Evolutionary conservation across 2,329 filamentous ascomycete genomes (phyloP).

Genomic region (Celoporthe dispersa): DNA sequence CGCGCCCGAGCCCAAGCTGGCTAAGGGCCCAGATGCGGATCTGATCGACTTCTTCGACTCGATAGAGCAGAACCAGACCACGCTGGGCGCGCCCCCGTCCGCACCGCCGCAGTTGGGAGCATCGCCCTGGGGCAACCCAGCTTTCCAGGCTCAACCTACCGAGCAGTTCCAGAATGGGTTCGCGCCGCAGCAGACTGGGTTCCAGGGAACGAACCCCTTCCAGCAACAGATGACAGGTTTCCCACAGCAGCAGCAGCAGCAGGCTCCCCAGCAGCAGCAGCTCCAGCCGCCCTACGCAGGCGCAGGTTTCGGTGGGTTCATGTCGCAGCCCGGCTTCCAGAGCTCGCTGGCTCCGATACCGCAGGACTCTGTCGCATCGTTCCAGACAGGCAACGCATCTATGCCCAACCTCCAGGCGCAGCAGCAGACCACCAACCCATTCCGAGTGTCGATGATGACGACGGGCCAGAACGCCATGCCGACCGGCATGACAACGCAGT

Average conservation of each 20-base stretch:
- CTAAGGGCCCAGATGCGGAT: conserved; percentile 73
- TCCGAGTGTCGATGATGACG: conserved; percentile 87
- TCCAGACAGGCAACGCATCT: conserved; percentile 49
- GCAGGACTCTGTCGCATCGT: conserved; percentile 58
- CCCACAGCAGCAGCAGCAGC: conserved; percentile 41
- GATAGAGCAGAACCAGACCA: conserved; percentile 81
- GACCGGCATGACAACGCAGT: conserved; percentile 49
- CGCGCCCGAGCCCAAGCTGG: conserved; percentile 33
- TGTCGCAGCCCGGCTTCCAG: conserved; percentile 65
- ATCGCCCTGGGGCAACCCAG: conserved; percentile 29
- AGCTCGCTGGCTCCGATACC: conserved; percentile 59
- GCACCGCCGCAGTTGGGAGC: conserved; percentile 37
- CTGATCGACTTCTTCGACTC: conserved; percentile 95
- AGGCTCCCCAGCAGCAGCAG: conserved; percentile 32
- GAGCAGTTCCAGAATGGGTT: conserved; percentile 48
- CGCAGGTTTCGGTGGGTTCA: conserved; percentile 83
- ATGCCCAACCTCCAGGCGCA: conserved; percentile 51
- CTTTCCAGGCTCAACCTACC: conserved; percentile 45
- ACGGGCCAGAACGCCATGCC: conserved; percentile 46
- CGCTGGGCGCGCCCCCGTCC: conserved; percentile 58
- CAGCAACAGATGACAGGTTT: conserved; percentile 44
- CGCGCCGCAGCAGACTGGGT: conserved; percentile 44
- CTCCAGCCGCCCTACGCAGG: conserved; percentile 63
- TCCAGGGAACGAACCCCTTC: conserved; percentile 48
- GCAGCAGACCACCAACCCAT: conserved; percentile 82